Percentiles rank a stretch among this genome's conserved stretches.
These are phyloP conservation scores for Gymnopilus dilepis DNA, from an alignment of 768 basidiomycete species.

Conservation along the genomic window DNA sequence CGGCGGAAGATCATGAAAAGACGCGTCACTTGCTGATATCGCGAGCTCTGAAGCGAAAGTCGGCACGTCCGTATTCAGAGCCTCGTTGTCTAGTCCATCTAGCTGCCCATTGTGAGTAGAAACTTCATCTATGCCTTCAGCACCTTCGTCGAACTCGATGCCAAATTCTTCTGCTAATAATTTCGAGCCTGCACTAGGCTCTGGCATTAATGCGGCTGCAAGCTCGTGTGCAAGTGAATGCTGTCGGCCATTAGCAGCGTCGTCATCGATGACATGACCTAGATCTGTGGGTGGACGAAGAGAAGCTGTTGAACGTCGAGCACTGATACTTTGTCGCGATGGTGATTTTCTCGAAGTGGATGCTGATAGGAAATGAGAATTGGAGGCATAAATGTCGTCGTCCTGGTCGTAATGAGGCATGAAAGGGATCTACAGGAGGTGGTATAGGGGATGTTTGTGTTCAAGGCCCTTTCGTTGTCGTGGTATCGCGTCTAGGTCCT, in stretches of 20 bases:
- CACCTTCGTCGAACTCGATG: conserved; percentile 87
- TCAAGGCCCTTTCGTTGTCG: conserved; percentile 15
- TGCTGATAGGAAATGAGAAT: conserved; percentile 40
- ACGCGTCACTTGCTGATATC: conserved; percentile 30
- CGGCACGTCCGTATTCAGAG: conserved; percentile 34
- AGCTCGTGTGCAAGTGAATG: conserved; percentile 88
- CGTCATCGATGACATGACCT: conserved; percentile 43
- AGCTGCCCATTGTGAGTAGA: conserved; percentile 26
- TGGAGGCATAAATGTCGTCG: conserved; percentile 34
- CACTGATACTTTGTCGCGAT: conserved; percentile 37
- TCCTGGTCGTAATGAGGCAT: conserved; percentile 41
- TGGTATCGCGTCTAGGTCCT: conserved; percentile 15
- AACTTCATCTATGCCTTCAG: conserved; percentile 75
- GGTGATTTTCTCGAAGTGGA: conserved; percentile 38
- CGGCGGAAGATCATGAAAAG: conserved; percentile 34
- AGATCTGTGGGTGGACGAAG: conserved; percentile 51
- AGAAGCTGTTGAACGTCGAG: conserved; percentile 56
- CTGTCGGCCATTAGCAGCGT: conserved; percentile 41
- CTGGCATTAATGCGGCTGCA: conserved; percentile 86
- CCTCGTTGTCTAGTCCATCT: conserved; percentile 36
- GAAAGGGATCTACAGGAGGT: conserved; percentile 11
- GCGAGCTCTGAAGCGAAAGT: conserved; percentile 53
- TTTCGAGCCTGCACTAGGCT: conserved; percentile 78
- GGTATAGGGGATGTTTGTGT: conserved; percentile 9
- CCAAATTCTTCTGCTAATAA: conserved; percentile 88